A percentile compares a stretch with the other conserved stretches of the same genome.
Conservation (phyloP, 2,329 filamentous ascomycete genomes). For the Neophaeococcomyces aloes region DNA sequence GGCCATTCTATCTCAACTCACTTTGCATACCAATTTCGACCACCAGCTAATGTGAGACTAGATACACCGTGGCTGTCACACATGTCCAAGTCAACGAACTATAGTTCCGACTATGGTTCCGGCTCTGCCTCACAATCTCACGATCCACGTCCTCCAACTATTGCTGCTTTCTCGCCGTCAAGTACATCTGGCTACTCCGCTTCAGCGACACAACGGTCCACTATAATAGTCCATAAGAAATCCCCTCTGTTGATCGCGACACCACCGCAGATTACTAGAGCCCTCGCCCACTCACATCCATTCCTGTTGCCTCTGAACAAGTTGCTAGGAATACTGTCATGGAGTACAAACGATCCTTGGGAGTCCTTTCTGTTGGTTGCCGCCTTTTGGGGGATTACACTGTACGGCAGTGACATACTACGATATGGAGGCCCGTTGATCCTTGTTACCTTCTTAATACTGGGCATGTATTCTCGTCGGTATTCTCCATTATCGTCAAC, state of each 20-base stretch:
- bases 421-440: constrained; percentile 74
- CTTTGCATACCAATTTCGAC: too few species aligned
- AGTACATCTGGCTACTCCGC: constrained; percentile 60
- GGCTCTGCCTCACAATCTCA: constrained; percentile 25
- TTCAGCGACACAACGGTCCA: constrained; percentile 67
- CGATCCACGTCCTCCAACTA: constrained; percentile 56
- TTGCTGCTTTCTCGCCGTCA: constrained; percentile 80
- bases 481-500: constrained; percentile 87
- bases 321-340: constrained; percentile 74
- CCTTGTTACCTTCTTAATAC: constrained; percentile 65
- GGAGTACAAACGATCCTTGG: constrained; percentile 90
- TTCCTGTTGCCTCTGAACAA: constrained; percentile 85
- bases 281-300: constrained; percentile 89
- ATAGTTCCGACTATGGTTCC: constrained; percentile 30
- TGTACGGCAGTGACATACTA: constrained; percentile 79
- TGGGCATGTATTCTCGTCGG: constrained; percentile 82
- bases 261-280: constrained; percentile 85
- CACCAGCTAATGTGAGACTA: constrained; percentile 16
- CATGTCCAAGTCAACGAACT: constrained; percentile 38
- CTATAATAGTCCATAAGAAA: constrained; percentile 93
- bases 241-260: constrained; percentile 86
- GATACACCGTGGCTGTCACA: constrained; percentile 45
- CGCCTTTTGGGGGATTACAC: constrained; percentile 70
- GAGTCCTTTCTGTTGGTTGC: constrained; percentile 87
- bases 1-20: constrained; percentile 6